A percentile compares a stretch with the other conserved stretches of the same genome.
These are phyloP conservation scores for Pseudocercospora pini-densiflorae DNA, from an alignment of 2,329 filamentous ascomycete genomes.

Conservation along the genomic window DNA sequence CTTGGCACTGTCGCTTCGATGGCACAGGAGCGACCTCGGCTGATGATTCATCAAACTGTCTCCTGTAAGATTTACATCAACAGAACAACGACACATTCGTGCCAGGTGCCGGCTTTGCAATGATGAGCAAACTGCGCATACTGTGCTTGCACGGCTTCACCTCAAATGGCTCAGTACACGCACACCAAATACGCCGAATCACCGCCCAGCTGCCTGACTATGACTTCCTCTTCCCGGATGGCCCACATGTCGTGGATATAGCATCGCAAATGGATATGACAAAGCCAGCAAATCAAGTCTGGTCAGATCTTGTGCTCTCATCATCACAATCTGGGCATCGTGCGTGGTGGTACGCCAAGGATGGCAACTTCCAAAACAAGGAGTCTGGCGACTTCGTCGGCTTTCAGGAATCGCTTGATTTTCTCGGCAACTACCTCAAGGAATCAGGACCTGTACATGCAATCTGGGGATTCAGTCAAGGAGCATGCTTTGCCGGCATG, in stretches of 20 bases:
- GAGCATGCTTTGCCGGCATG: slow-evolving; percentile 30
- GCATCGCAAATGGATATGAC: slow-evolving; percentile 22
- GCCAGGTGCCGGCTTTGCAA: background rate
- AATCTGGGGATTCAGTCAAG: slow-evolving; percentile 29
- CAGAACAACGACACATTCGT: background rate
- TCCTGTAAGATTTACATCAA: background rate
- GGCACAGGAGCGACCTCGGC: background rate
- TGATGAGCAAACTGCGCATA: slow-evolving; percentile 19
- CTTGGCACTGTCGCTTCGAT: background rate
- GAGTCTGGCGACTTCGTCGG: slow-evolving; percentile 25
- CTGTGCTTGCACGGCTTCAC: slow-evolving; percentile 33
- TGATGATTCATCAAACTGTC: background rate
- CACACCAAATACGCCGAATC: slow-evolving; percentile 28
- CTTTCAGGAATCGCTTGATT: slow-evolving; percentile 24
- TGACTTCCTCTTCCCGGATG: slow-evolving; percentile 30
- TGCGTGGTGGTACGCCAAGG: slow-evolving; percentile 30
- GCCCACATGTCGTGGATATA: slow-evolving; percentile 26
- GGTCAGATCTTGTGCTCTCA: slow-evolving; percentile 25
- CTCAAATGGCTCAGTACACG: slow-evolving; percentile 28
- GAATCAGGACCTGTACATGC: slow-evolving; percentile 26
- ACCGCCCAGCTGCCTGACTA: slow-evolving; percentile 25
- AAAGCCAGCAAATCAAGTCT: slow-evolving; percentile 23
- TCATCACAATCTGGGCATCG: slow-evolving; percentile 24
- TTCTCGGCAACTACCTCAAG: slow-evolving; percentile 20
- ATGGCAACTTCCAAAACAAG: slow-evolving; percentile 22